Base-by-base conservation (phyloP, 2,329 filamentous ascomycete genomes). In the Metarhizium anisopliae region DNA sequence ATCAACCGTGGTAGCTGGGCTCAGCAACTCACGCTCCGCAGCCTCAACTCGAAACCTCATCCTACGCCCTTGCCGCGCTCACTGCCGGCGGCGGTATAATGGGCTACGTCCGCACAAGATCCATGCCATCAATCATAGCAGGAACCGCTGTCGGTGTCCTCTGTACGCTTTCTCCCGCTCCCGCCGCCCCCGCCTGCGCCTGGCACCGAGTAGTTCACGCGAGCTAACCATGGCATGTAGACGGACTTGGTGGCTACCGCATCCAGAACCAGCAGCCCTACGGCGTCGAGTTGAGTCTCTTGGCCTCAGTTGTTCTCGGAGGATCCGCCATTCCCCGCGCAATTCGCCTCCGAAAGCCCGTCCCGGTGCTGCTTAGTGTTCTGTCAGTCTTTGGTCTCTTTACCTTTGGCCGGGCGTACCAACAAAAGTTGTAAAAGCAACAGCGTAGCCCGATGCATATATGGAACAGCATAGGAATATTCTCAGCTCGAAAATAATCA, bases 71-170 rank as follows among this genome's bases (percentile, higher is more conserved):
- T 66, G 89, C 88, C 59, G 79, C 84, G 60, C 79, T 97, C 57
- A 96, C 92, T 57, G 90, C 92, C 53, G 80, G 87, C 56, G 94
- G 94, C 64, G 94, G 94, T 61, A 86, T 89, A 58, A 87, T 89
- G 67, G 94, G 94, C 67, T 99, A 90, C 73, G 77, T 86, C 49
- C 85, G 86, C 69, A 94, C 92, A 0, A 83, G 90, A 57, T 97
- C 92, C 29, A 70, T 96, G 52, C 93, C 93, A 42, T 96, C 91
- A 13, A 80, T 97, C 63, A 84, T 83, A 13, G 94, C 94, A 14
- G 94, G 94, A 53, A 77, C 90, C 62, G 85, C 86, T 38, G 91
- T 99, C 61, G 94, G 94, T 52, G 62, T 78, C 14, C 69, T 84
- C 18, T 84, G 80, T 83, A 74, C 50, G 76, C 71, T n/a, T 16